Evolutionary conservation across 2,329 filamentous ascomycete genomes (phyloP), one percentile per base, ranked within the genome.

Genomic region (Esteya vermicola): DNA sequence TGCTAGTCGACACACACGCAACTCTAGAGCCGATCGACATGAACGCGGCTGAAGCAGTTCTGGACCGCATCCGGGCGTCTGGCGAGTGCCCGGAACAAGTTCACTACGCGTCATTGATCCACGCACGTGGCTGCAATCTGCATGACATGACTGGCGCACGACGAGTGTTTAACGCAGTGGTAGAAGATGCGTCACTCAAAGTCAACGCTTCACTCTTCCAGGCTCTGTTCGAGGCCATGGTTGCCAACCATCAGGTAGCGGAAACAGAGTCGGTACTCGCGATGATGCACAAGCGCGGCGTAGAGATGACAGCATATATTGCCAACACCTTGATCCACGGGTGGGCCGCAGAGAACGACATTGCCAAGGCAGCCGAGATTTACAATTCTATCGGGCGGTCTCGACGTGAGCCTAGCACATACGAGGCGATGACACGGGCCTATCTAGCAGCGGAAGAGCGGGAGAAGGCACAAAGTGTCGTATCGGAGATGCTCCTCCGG

Each of bases 261-360:
- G 79, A 81, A 45, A 89, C 85, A 0, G 78, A 88, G 52, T 59
- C 75, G 1, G 60, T 94, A 8, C 72, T 96, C 16, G 62, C 64
- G 19, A 70, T 84, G 50, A 96, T 98, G 91, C 69, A 67, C 40
- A 58, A 63, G 37, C 76, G 75, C 43, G 64, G 75, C 28, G 78
- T 98, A 10, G 81, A 86, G 51, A 77, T 96, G 67, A 96, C 91
- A 3, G 82, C 91, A 0, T 98, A 98, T 63, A 96, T 98, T 55
- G 91, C 91, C 54, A 98, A 98, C 65, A 94, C 89, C 6, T 70
- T 98, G 34, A 96, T 98, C 53, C 88, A 96, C 55, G 91, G 91
- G 47, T 98, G 91, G 89, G 85, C 89, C 19, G 72, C 80, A 13
- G 82, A 83, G 57, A 81, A 81, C 60, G 73, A 93, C 47, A 82